phyloP scores from a whole-genome alignment of 2,329 filamentous ascomycete genomes.

The Celoporthe dispersa region DNA sequence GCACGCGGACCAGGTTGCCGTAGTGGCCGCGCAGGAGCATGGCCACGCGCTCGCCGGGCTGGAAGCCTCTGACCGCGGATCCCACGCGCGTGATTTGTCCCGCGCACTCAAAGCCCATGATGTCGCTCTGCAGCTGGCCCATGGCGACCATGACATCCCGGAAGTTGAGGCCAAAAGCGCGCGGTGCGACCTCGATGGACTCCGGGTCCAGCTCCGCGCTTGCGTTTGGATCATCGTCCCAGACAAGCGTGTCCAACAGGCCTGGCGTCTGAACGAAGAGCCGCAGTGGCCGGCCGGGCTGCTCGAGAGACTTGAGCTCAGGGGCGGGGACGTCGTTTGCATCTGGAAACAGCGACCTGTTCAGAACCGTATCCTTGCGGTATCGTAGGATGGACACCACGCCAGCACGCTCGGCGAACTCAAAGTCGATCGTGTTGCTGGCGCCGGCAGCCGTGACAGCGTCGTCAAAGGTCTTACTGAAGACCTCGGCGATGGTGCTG shows the following conservation, averaged over 20 bases:
- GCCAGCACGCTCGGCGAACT: not conserved
- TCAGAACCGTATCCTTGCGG: not conserved
- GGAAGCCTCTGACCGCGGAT: slow-evolving; percentile 19
- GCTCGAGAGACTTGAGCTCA: slow-evolving; percentile 26
- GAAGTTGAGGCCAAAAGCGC: slow-evolving; percentile 29
- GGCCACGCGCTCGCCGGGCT: slow-evolving; percentile 24
- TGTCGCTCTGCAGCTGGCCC: slow-evolving; percentile 33
- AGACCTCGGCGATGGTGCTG: not conserved
- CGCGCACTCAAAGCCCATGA: slow-evolving; percentile 35
- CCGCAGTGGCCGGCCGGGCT: slow-evolving; percentile 10
- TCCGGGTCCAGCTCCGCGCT: slow-evolving; percentile 19
- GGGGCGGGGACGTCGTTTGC: slow-evolving; percentile 25
- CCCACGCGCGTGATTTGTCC: slow-evolving; percentile 33
- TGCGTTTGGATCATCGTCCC: slow-evolving; percentile 27
- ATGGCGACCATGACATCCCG: slow-evolving; percentile 30
- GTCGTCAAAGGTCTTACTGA: not conserved
- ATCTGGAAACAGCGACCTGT: slow-evolving; percentile 6
- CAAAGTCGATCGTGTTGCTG: slow-evolving; percentile 2
- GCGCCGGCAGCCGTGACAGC: not conserved
- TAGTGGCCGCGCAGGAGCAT: slow-evolving; percentile 19
- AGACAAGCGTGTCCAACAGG: slow-evolving; percentile 28
- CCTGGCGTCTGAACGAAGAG: slow-evolving; percentile 29
- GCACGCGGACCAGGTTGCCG: slow-evolving; percentile 29
- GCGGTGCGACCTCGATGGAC: slow-evolving; percentile 28
- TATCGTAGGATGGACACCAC: not conserved